Evolutionary conservation across 306 rosid species (phyloP).

Genomic region (Castanea sativa): DNA sequence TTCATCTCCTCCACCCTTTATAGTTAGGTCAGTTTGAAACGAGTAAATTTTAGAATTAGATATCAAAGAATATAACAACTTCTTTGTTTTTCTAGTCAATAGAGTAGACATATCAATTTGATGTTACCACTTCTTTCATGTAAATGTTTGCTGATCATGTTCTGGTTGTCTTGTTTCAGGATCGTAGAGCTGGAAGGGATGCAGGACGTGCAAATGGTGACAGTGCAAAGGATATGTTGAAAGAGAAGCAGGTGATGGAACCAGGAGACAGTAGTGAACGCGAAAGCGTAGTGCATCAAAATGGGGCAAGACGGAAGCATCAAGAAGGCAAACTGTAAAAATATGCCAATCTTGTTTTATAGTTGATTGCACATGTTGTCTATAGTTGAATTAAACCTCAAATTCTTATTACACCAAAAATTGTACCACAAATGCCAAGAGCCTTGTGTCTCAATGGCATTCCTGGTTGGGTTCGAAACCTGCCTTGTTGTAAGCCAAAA

Average conservation of each 20-base stretch:
- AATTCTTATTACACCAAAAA: not conserved
- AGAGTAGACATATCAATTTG: not conserved
- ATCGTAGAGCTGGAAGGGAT: conserved; percentile 46
- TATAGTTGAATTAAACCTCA: too few relatives aligned
- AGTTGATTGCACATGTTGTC: too few relatives aligned
- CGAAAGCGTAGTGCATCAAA: conserved; percentile 23
- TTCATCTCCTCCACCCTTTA: not conserved
- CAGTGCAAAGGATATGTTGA: conserved; percentile 32
- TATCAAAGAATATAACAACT: not conserved
- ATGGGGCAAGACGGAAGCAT: conserved; percentile 32
- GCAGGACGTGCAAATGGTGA: conserved; percentile 31
- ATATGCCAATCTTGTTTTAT: conserved; percentile 19
- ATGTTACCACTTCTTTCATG: not conserved
- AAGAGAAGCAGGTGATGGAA: conserved; percentile 33
- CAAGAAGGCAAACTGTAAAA: conserved; percentile 36
- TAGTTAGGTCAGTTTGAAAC: not conserved
- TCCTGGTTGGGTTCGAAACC: too few relatives aligned
- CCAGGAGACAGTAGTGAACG: conserved; percentile 25
- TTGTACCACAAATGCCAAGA: not conserved
- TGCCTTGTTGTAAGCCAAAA: too few relatives aligned
- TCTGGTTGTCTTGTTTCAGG: conserved; percentile 41
- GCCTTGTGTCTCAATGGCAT: too few relatives aligned
- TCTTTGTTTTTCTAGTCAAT: not conserved
- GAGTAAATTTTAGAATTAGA: not conserved
- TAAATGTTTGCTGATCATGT: conserved; percentile 3